Conservation (phyloP, 1,284 basidiomycete species). For the Ganoderma lingzhi region DNA sequence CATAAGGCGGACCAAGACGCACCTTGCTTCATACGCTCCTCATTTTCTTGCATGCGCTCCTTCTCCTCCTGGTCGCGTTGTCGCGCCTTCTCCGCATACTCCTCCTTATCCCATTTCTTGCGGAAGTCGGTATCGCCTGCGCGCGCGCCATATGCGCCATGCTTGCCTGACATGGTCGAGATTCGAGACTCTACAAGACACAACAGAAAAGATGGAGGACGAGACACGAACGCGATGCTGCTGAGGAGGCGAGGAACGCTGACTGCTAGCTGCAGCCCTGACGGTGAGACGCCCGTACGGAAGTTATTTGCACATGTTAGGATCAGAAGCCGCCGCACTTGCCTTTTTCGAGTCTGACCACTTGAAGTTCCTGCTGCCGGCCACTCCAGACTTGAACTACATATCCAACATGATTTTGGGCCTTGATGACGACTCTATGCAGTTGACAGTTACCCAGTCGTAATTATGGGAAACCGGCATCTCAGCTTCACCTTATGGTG, state of each 20-base stretch:
- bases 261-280: not conserved
- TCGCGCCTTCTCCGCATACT: constrained; percentile 80
- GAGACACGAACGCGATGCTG: constrained; percentile 1
- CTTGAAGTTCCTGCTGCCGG: not conserved
- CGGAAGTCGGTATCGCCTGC: constrained; percentile 80
- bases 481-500: too few species aligned
- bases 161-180: constrained; percentile 63
- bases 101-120: constrained; percentile 89
- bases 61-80: constrained; percentile 80
- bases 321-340: constrained; percentile 5
- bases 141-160: constrained; percentile 67
- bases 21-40: constrained; percentile 86
- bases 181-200: not conserved
- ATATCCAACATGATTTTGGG: too few species aligned
- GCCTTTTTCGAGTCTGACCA: not conserved
- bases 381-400: too few species aligned
- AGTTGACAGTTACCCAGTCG: too few species aligned
- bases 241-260: not conserved
- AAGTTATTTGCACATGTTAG: constrained; percentile 21
- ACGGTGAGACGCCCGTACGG: not conserved
- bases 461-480: too few species aligned
- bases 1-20: constrained; percentile 28
- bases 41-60: constrained; percentile 86
- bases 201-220: too few species aligned
- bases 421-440: too few species aligned